A percentile compares a stretch with the other conserved stretches of the same genome.
Evolutionary conservation across 805 yeast genomes (phyloP).

Genomic region (Starmerella scarabaei): DNA sequence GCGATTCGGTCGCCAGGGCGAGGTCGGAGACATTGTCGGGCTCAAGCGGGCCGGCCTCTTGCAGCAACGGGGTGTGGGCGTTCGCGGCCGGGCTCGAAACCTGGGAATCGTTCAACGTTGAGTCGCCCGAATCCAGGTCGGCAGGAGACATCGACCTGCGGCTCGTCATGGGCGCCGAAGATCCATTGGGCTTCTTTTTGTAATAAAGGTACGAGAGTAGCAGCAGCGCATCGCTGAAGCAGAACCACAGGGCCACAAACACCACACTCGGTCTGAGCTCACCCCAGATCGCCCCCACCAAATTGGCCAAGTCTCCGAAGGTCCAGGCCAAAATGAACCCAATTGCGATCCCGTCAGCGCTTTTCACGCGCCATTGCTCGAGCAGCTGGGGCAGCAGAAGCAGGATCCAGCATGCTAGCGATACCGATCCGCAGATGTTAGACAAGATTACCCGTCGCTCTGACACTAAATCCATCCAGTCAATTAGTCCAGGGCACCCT

Average conservation of each 20-base stretch:
- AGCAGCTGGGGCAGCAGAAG: constrained; percentile 61
- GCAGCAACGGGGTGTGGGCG: constrained; percentile 27
- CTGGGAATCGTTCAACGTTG: constrained; percentile 4
- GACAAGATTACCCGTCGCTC: constrained; percentile 28
- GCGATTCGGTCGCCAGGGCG: constrained; percentile 12
- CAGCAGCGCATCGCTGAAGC: constrained; percentile 52
- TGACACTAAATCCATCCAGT: background rate
- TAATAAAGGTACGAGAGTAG: constrained; percentile 49
- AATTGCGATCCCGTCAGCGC: constrained; percentile 63
- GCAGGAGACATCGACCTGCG: background rate
- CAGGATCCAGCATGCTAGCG: constrained; percentile 70
- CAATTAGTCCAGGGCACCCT: too few species aligned
- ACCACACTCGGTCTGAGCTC: constrained; percentile 55
- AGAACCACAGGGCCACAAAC: constrained; percentile 62
- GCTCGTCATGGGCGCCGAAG: background rate
- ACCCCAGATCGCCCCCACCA: constrained; percentile 60
- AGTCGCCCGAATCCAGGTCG: background rate
- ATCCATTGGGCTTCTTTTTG: constrained; percentile 20
- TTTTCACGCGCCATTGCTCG: constrained; percentile 64
- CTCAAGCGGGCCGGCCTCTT: constrained; percentile 3
- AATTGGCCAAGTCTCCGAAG: constrained; percentile 55
- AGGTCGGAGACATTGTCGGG: constrained; percentile 13
- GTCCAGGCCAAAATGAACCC: constrained; percentile 59
- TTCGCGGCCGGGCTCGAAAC: background rate
- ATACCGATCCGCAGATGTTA: constrained; percentile 55